These are phyloP conservation scores for Anisogramma anomala DNA, from an alignment of 2,329 filamentous ascomycete species.

Conservation along the genomic window DNA sequence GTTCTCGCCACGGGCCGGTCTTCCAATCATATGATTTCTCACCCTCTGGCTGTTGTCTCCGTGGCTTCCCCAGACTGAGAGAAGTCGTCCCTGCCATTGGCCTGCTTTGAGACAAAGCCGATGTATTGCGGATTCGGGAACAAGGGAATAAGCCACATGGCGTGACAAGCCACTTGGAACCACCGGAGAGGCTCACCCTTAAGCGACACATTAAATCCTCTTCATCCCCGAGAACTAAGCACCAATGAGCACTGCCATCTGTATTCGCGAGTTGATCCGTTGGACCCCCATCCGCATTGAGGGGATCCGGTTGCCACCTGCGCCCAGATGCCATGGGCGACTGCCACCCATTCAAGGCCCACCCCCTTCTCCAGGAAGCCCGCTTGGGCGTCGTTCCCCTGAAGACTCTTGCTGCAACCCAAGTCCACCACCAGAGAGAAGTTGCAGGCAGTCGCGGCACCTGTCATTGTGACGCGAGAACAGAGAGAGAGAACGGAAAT, in stretches of 20 bases:
- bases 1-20: slow-evolving; percentile 11
- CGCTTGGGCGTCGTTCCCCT: slow-evolving; percentile 3
- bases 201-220: too few relatives aligned
- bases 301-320: not conserved
- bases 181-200: slow-evolving; percentile 12
- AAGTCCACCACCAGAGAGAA: not conserved
- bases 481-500: too few relatives aligned
- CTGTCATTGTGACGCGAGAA: not conserved
- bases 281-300: too few relatives aligned
- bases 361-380: slow-evolving; percentile 1
- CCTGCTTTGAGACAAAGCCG: too few relatives aligned
- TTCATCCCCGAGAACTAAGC: too few relatives aligned
- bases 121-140: too few relatives aligned
- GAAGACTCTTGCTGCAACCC: not conserved
- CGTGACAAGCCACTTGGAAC: not conserved
- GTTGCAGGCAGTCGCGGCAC: slow-evolving; percentile 1
- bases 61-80: slow-evolving; percentile 8
- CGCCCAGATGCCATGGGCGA: slow-evolving; percentile 10
- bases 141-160: slow-evolving; percentile 8
- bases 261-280: too few relatives aligned
- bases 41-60: too few relatives aligned
- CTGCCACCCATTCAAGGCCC: slow-evolving; percentile 13
- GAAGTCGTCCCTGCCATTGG: not conserved
- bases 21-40: slow-evolving; percentile 16
- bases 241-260: too few relatives aligned